These are phyloP conservation scores for Balamuthia mandrillaris DNA, from an alignment of 208 protist genomes.

Conservation along the genomic window DNA sequence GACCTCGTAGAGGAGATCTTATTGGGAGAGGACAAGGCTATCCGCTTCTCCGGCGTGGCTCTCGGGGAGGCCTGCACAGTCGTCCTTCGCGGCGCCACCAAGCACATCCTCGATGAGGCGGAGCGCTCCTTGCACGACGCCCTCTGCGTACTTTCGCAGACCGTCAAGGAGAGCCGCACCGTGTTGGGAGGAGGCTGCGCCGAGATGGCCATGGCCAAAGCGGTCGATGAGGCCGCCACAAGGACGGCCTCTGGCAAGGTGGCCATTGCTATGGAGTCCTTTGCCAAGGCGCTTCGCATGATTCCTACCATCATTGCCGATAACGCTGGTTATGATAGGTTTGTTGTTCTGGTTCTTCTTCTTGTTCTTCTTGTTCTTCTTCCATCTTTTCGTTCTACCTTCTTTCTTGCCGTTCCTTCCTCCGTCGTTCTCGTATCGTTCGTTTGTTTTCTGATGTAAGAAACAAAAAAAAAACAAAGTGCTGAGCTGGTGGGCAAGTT, in stretches of 20 bases:
- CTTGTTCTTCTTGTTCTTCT: not conserved
- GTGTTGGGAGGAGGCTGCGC: constrained; percentile 95
- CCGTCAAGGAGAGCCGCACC: constrained; percentile 88
- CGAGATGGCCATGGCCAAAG: constrained; percentile 97
- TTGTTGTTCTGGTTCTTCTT: no score
- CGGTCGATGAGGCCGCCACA: constrained; percentile 91
- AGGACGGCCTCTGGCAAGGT: constrained; percentile 76
- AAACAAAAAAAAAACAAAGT: no score
- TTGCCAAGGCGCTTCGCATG: constrained; percentile 90
- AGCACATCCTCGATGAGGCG: constrained; percentile 97
- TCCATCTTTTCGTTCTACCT: not conserved
- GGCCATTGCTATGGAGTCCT: constrained; percentile 85
- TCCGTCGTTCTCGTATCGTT: not conserved
- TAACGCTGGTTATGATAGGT: constrained; percentile 86
- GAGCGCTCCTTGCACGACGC: constrained; percentile 99
- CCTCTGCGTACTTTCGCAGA: constrained; percentile 96
- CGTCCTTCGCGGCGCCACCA: constrained; percentile 96
- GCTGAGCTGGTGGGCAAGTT: constrained; percentile 91
- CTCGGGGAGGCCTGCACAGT: constrained; percentile 97
- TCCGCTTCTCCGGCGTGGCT: constrained; percentile 93
- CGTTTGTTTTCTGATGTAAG: constrained; percentile 49
- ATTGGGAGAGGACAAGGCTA: constrained; percentile 95
- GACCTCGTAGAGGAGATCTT: constrained; percentile 95
- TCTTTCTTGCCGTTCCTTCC: not conserved
- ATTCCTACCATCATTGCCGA: constrained; percentile 95